Percentiles rank a stretch among this genome's conserved stretches.
Evolutionary conservation across 2,329 filamentous ascomycete species (phyloP).

Genomic region (Stagonosporopsis vannaccii): DNA sequence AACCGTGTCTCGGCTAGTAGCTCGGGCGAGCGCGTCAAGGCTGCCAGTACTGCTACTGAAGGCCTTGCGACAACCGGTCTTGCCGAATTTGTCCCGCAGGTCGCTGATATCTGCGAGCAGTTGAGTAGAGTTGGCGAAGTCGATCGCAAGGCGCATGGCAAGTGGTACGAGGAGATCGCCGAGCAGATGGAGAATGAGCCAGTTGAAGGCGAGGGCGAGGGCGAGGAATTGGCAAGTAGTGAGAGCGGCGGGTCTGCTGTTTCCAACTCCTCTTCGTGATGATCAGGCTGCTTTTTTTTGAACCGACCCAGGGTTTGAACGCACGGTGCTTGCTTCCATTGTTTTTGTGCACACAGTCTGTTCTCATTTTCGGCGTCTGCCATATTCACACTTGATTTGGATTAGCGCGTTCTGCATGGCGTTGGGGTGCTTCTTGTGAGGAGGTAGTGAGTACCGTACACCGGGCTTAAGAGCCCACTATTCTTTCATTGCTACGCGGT

Average conservation of each 20-base stretch:
- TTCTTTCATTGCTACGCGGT: background rate
- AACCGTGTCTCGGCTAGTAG: conserved; percentile 70
- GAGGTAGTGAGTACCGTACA: background rate
- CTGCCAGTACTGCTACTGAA: conserved; percentile 72
- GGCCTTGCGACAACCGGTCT: conserved; percentile 73
- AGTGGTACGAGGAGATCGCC: conserved; percentile 74
- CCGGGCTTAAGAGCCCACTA: background rate
- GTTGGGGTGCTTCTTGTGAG: background rate
- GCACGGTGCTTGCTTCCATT: background rate
- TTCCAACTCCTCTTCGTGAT: conserved; percentile 11
- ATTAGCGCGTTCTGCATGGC: background rate
- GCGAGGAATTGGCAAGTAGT: conserved; percentile 36
- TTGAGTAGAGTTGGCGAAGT: conserved; percentile 70
- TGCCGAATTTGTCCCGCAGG: conserved; percentile 74
- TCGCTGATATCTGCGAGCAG: conserved; percentile 73
- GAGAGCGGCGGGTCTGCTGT: conserved; percentile 35
- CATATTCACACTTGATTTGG: background rate
- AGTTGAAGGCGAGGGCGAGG: conserved; percentile 44
- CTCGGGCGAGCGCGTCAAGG: conserved; percentile 73
- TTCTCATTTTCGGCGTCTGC: background rate
- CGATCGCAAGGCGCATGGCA: conserved; percentile 71
- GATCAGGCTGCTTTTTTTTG: background rate
- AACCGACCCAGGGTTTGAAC: background rate
- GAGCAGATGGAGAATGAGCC: conserved; percentile 57
- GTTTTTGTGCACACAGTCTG: background rate